A percentile compares a stretch with the other conserved stretches of the same genome.
These are phyloP conservation scores for Retiboletus fuscus DNA, from an alignment of 1,284 basidiomycete genomes.

Conservation along the genomic window DNA sequence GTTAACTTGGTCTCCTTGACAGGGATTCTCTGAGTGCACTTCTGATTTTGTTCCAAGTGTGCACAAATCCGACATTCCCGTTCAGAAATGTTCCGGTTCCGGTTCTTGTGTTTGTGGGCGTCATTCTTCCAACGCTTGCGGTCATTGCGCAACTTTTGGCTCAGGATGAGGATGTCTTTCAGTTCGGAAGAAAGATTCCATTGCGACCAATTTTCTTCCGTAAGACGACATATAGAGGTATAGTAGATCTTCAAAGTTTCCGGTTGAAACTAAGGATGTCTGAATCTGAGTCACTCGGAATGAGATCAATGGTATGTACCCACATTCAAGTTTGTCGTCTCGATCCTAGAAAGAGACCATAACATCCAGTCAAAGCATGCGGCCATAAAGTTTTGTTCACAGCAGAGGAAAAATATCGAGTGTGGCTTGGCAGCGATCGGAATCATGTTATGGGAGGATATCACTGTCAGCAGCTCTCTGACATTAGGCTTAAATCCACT, in stretches of 20 bases:
- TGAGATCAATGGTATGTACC: neutral
- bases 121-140: too few relatives aligned
- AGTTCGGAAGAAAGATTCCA: too few relatives aligned
- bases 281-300: neutral
- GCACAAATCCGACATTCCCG: neutral
- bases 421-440: constrained; percentile 23
- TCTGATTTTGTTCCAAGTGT: neutral
- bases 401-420: constrained; percentile 32
- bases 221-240: too few relatives aligned
- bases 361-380: constrained; percentile 30
- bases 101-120: too few relatives aligned
- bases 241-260: too few relatives aligned
- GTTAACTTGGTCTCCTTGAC: neutral
- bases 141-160: too few relatives aligned
- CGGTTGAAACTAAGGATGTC: neutral
- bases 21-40: neutral
- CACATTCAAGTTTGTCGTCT: neutral
- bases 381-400: constrained; percentile 13
- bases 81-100: too few relatives aligned
- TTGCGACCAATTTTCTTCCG: too few relatives aligned
- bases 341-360: neutral
- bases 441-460: constrained; percentile 5
- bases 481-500: neutral
- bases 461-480: neutral
- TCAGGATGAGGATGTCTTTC: too few relatives aligned